Base-by-base conservation (phyloP, 2,329 filamentous ascomycete genomes). In the Apiospora saccharicola region DNA sequence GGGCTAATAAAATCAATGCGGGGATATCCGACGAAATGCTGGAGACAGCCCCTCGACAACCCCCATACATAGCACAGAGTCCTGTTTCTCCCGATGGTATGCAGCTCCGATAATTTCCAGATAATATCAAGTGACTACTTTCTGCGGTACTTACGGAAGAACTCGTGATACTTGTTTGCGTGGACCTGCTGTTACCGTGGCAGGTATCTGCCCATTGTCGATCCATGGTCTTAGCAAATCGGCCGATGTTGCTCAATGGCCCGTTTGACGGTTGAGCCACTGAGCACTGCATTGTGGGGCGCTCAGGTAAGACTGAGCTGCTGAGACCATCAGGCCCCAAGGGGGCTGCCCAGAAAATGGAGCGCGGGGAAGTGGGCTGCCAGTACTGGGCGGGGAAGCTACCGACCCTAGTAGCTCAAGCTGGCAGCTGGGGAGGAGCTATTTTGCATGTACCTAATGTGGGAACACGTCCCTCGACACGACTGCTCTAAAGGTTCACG, bases 151-250 rank as follows among this genome's bases (percentile, higher is more conserved):
- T 64, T 64, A 24, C 34, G 34, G 57, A 41, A 37, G 12, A n/a
- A 41, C 34, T 64, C 57, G 57, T 64, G 30, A 37, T 64, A 64
- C 57, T 12, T 64, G 57, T 37, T 22, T 22, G 8, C 34, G 57
- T n/a, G 16, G 30, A 64, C 19, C 57, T 64, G 57, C 22, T 64
- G 30, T 41, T 64, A 64, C 57, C 12, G 57, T 13, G 41, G 34
- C 57, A 64, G 10, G 57, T 64, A 64, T 64, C 57, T 64, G 57
- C 57, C 57, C 57, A 64, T 41, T n/a, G 57, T 64, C 57, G 57
- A 22, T 64, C 57, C 57, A 64, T 37, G 57, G 34, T 22, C 30
- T 64, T 34, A 22, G 34, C 57, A 41, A 64, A 64, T 64, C 57
- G 57, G 57, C 57, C 57, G 30, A 64, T 64, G 34, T 64, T 41